Base-by-base conservation (phyloP, 2,329 filamentous ascomycete genomes). In the Verticillium tricorpus region DNA sequence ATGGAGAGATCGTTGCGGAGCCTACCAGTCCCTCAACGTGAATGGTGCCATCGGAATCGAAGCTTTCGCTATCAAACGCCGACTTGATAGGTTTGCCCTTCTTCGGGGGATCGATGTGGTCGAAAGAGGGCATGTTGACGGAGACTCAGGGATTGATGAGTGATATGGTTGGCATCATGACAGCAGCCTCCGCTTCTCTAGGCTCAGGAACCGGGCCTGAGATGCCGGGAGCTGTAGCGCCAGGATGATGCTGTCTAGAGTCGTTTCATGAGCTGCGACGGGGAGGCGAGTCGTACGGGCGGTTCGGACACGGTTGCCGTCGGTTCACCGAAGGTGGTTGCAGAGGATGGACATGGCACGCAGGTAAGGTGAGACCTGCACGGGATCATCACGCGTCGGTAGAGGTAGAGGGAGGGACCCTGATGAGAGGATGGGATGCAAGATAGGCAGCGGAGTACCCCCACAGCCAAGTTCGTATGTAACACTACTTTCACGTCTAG, bases 1-100 rank as follows among this genome's bases (percentile, higher is more conserved):
- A 93, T 2, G 93, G 93, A 22, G 93, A 96, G 75, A 97, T 97
- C 63, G 92, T 94, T 68, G 94, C 93, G 6, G 94, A 96, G 57
- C 93, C 93, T 59, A 97, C 92, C 25, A 85, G 75, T n/a, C 85
- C 85, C 66, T 93, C 89, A 59, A 97, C 90, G 69, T 91, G 88
- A 68, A 97, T 93, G 1, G 89, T 91, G 59, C 90, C 89, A 76
- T 96, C 90, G 65, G 89, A 85, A 68, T 93, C 92, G 69, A 97
- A 97, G 37, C 91, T 96, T 60, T 91, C 88, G 74, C 92, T 96
- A 66, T 96, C 91, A 67, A 88, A 93, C 45, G 92, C 89, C 61
- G 86, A 88, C 69, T 84, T 86, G 68, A 88, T 84, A 37, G 77
- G 73, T 71, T 87, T 88, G 25, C 78, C 80, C 74, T 85, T 87